Conservation (phyloP, 2,329 filamentous ascomycete species). For the Sclerotinia trifoliorum region DNA sequence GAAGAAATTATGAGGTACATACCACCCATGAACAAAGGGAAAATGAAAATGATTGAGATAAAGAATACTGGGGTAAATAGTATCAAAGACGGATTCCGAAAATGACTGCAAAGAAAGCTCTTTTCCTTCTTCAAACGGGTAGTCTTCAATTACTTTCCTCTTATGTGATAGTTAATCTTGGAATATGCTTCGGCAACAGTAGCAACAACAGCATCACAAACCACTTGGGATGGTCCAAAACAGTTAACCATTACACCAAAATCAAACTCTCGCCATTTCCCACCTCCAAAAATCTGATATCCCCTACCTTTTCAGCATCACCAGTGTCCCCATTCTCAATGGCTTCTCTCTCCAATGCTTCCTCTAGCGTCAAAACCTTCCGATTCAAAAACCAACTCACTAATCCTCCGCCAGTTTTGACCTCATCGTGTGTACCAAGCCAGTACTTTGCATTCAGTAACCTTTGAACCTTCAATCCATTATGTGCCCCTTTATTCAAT, state of each 20-base stretch:
- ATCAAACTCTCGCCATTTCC: slow-evolving; percentile 33
- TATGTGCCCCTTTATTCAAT: slow-evolving; percentile 62
- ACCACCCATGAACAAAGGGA: background rate
- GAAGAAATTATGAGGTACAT: background rate
- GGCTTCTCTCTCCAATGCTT: slow-evolving; percentile 44
- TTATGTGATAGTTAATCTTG: background rate
- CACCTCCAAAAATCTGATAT: slow-evolving; percentile 31
- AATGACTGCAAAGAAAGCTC: background rate
- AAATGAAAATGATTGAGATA: background rate
- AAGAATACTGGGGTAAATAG: too few relatives aligned
- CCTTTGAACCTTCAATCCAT: slow-evolving; percentile 56
- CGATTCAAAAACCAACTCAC: slow-evolving; percentile 52
- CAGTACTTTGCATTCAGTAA: slow-evolving; percentile 58
- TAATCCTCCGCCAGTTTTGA: slow-evolving; percentile 58
- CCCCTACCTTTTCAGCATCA: slow-evolving; percentile 23
- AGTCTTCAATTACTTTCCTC: background rate
- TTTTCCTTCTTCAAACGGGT: background rate
- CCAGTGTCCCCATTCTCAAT: slow-evolving; percentile 26
- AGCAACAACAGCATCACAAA: background rate
- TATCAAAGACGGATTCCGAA: background rate
- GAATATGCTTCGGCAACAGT: background rate
- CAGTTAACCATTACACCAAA: slow-evolving; percentile 23
- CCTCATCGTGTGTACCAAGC: slow-evolving; percentile 65
- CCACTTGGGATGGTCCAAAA: background rate
- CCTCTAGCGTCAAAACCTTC: slow-evolving; percentile 46